These are phyloP conservation scores for Boletus coccyginus DNA, from an alignment of 768 basidiomycete species.

Conservation along the genomic window DNA sequence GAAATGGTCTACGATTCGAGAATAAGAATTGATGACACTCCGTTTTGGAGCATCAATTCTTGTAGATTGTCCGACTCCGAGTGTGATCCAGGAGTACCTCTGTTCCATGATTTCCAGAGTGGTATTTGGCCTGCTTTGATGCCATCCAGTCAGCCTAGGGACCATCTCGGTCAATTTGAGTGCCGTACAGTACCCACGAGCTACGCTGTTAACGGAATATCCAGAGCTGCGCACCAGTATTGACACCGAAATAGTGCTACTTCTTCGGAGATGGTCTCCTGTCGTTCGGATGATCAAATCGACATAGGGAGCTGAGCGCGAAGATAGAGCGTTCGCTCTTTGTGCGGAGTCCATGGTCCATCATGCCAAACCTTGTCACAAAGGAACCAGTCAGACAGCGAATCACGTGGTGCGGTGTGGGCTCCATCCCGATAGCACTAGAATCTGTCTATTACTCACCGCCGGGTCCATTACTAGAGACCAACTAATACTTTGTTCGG, in stretches of 20 bases:
- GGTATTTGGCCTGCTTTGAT: conserved; percentile 2
- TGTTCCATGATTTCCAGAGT: conserved; percentile 5
- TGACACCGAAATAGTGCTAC: conserved; percentile 14
- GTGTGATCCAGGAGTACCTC: background rate
- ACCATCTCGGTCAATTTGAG: background rate
- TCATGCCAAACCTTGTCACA: background rate
- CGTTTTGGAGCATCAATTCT: background rate
- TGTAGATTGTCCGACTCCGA: background rate
- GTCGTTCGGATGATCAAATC: background rate
- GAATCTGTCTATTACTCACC: too few relatives aligned
- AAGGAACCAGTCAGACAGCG: background rate
- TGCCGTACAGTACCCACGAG: background rate
- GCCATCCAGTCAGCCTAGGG: background rate
- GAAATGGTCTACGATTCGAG: background rate
- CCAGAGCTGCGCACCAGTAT: conserved; percentile 9
- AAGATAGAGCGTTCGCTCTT: conserved; percentile 3
- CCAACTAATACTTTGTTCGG: too few relatives aligned
- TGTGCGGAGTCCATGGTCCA: conserved; percentile 5
- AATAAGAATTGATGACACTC: background rate
- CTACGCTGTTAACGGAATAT: conserved; percentile 1
- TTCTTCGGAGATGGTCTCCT: background rate
- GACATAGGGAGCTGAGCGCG: background rate
- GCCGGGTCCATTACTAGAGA: too few relatives aligned
- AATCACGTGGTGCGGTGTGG: background rate
- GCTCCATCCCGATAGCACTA: background rate